Evolutionary conservation across 164 flowering plant species (phyloP), one percentile per base, ranked within the genome.

Genomic region (Nymphaea thermarum): DNA sequence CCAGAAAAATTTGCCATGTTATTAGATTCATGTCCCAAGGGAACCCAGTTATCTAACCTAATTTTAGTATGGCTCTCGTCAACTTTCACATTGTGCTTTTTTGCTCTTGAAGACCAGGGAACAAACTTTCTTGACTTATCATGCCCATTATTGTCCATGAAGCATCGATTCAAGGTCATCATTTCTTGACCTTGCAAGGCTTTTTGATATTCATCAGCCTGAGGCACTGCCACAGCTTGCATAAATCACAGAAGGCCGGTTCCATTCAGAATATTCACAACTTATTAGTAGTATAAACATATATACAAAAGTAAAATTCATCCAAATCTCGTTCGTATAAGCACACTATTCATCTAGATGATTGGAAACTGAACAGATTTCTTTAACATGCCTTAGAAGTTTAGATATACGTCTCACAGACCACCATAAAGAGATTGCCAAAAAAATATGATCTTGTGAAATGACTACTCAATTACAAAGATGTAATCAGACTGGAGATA

Each of bases 131-230:
- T 61, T n/a, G 43, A 63, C 71, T 18, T 69, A 65, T 64, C 74
- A 6, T 57, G 70, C 36, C 62, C 67, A 25, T 69, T 44, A 59
- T 60, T 57, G 44, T 47, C 44, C 42, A 65, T 5, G 61, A 60
- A 44, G 66, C 43, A 17, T 66, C 43, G 64, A 61, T 73, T 60
- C 14, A 17, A 45, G 62, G 68, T 67, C 63, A 53, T 64, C 12
- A 25, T 60, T 80, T 78, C 86, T 81, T 86, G 87, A 86, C 85
- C 83, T 81, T 81, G 87, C 68, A 79, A 82, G 81, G 80, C 87
- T 84, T 71, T 71, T 17, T 65, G 43, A 51, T 60, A 74, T 62
- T 65, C 65, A 60, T 73, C 66, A 64, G 70, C 66, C 18, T 25
- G 36, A 25, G 36, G 36, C 36, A 25, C 36, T 25, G 36, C 36